Base-by-base conservation (phyloP, 768 basidiomycete species). In the Rhodotorula diobovata region DNA sequence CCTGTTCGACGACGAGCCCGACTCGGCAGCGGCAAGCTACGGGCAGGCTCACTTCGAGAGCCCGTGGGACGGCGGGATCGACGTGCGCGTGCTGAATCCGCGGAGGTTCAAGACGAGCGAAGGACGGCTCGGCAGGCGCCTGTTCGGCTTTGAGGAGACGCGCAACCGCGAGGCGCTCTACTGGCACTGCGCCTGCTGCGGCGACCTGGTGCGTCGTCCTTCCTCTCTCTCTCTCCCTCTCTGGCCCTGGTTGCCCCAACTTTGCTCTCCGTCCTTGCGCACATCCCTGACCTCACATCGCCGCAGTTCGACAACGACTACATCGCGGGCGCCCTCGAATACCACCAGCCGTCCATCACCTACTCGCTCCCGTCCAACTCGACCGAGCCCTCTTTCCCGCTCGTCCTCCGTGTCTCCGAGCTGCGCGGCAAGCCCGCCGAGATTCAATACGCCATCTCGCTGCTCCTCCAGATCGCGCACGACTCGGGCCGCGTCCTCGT, bases 21-120 rank as follows among this genome's bases (percentile, higher is more conserved):
- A 34, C 12, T 15, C 21, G 35, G 55, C 21, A 5, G 56, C 46
- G 45, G 30, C 3, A 8, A 46, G 46, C 37, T 63, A 63, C 54
- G 61, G 61, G 2, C 56, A 58, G 67, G 30, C n/a, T n/a, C 55
- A 63, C 48, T 63, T 68, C 41, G 67, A 63, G 61, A 41, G 35
- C 11, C 39, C 61, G 56, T 68, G 67, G 67, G 67, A 50, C 9
- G 67, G 67, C 6, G 67, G 67, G 41, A 57, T 68, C n/a, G 67
- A 68, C 37, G 67, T 68, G n/a, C 55, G 50, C 23, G 62, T 68
- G 23, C 34, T 68, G 0, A 41, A 45, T 15, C 25, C 25, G 46
- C 51, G 34, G n/a, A 7, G 46, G 23, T 68, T 63, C 21, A 37
- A 46, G 10, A 51, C 67, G 46, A 63, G 56, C 25, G 39, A n/a